These are phyloP conservation scores for Tuber umbilicatum DNA, from an alignment of 495 filamentous ascomycete species.

Conservation along the genomic window DNA sequence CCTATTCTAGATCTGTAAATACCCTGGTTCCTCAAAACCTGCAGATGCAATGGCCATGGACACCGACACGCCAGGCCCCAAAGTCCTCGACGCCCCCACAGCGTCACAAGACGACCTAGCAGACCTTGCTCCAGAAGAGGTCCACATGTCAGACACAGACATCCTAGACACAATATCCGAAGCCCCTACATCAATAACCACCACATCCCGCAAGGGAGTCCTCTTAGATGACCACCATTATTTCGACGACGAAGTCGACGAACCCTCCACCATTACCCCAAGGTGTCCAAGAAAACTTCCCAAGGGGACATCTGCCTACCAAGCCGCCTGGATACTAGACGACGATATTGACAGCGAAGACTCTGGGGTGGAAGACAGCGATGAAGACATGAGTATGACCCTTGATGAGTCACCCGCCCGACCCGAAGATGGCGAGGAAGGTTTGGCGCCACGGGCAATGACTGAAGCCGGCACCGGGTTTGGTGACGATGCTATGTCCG, in stretches of 20 bases:
- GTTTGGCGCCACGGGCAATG: constrained; percentile 60
- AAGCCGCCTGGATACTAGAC: constrained; percentile 80
- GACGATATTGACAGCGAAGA: constrained; percentile 71
- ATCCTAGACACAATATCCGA: constrained; percentile 52
- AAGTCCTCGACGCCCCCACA: constrained; percentile 61
- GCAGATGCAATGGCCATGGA: constrained; percentile 66
- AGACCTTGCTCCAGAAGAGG: constrained; percentile 71
- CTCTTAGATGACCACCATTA: constrained; percentile 96
- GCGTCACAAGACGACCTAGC: constrained; percentile 74
- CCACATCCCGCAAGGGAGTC: constrained; percentile 59
- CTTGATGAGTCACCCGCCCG: constrained; percentile 47
- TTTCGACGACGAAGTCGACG: constrained; percentile 82
- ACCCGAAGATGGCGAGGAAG: constrained; percentile 73
- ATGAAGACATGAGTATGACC: constrained; percentile 49
- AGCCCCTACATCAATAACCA: constrained; percentile 47
- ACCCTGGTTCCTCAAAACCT: constrained; percentile 47
- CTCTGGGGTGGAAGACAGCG: constrained; percentile 59
- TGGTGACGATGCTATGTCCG: constrained; percentile 62
- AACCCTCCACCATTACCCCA: constrained; percentile 42
- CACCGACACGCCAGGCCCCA: constrained; percentile 39
- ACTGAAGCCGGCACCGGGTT: constrained; percentile 78
- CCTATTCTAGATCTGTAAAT: constrained; percentile 28
- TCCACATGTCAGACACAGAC: constrained; percentile 64
- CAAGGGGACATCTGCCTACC: constrained; percentile 86
- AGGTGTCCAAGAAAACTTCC: constrained; percentile 67